Percentiles rank a stretch among this genome's conserved stretches.
Evolutionary conservation across 306 rosid species (phyloP).

Genomic region (Arachis stenosperma): DNA sequence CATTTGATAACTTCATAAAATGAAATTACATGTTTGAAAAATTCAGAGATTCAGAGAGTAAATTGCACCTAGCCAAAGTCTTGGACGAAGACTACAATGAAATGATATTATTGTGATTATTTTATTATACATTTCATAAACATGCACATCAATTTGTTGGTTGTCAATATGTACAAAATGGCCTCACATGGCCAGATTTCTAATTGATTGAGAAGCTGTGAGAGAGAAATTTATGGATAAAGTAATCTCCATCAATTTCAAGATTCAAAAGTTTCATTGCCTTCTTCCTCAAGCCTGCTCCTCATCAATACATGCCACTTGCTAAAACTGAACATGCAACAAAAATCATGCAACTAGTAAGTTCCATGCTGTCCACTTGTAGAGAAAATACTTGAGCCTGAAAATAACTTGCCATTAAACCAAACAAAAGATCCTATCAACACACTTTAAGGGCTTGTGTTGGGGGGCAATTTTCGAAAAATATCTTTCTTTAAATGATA

Average conservation of each 20-base stretch:
- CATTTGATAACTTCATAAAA: no score
- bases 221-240: neutral
- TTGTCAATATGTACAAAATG: slow-evolving; percentile 31
- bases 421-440: slow-evolving; percentile 10
- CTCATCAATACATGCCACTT: slow-evolving; percentile 13
- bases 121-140: slow-evolving; percentile 4
- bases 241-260: slow-evolving; percentile 24
- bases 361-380: neutral
- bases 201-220: slow-evolving; percentile 15
- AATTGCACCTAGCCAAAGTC: neutral
- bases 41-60: no score
- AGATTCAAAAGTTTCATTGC: slow-evolving; percentile 21
- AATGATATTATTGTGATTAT: no score
- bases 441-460: neutral
- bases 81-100: neutral
- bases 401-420: neutral
- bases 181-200: slow-evolving; percentile 2
- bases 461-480: no score
- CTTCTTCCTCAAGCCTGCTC: slow-evolving; percentile 23
- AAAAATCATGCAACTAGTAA: slow-evolving; percentile 16
- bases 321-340: neutral
- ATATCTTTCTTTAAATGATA: no score
- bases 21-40: no score
- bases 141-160: slow-evolving; percentile 7
- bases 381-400: slow-evolving; percentile 6